Percentiles rank a stretch among this genome's conserved stretches.
Conservation (phyloP, 345 rosid genomes). For the Microcos paniculata region DNA sequence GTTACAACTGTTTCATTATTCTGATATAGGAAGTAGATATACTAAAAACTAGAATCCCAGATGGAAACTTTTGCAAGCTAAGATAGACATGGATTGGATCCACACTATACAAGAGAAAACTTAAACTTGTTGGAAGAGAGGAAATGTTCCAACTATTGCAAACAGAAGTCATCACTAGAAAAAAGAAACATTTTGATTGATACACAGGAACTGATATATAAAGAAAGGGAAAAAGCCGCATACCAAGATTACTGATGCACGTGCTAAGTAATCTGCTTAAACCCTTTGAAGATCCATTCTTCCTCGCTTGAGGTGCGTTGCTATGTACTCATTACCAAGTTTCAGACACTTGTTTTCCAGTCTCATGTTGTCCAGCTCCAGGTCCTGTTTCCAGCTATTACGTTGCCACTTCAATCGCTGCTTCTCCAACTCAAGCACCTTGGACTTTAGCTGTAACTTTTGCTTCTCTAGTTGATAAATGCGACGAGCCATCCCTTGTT, state of each 20-base stretch:
- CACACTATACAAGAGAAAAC: neutral
- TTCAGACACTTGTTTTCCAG: constrained; percentile 30
- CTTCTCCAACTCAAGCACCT: constrained; percentile 19
- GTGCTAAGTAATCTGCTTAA: neutral
- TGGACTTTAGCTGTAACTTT: constrained; percentile 21
- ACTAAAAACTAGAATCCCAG: neutral
- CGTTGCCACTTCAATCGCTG: constrained; percentile 18
- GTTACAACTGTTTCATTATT: neutral
- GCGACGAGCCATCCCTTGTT: constrained; percentile 13
- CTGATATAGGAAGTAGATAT: neutral
- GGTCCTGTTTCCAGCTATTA: constrained; percentile 17
- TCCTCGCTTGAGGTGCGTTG: constrained; percentile 17
- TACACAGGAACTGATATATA: neutral
- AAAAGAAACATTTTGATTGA: neutral
- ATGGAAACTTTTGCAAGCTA: constrained; percentile 6
- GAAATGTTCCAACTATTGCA: neutral
- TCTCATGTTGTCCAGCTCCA: constrained; percentile 27
- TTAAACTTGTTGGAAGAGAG: neutral
- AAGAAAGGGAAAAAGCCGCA: neutral
- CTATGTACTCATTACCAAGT: constrained; percentile 19
- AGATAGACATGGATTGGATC: neutral
- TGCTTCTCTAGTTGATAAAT: constrained; percentile 10
- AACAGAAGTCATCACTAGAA: neutral
- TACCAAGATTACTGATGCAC: neutral
- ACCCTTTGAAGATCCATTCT: constrained; percentile 7